Base-by-base conservation (phyloP, 192 early-diverging fungal genomes). In the Linderina pennispora region DNA sequence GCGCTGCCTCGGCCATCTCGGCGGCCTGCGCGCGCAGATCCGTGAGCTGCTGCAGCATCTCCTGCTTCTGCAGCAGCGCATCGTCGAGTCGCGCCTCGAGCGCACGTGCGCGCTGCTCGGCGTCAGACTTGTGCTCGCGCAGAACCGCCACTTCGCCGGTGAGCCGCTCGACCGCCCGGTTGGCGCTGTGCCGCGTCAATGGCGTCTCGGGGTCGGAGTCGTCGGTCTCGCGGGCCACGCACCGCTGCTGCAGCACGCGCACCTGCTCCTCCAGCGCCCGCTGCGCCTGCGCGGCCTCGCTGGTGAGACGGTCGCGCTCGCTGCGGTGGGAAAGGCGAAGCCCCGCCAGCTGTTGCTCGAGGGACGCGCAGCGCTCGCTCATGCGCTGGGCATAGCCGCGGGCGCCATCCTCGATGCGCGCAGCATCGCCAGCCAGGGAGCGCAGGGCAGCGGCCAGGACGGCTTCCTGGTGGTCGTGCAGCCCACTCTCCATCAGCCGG, bases 141-240 rank as follows among this genome's bases (percentile, higher is more conserved):
- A 58, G 40, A 28, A 63, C 67, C 4, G 53, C 48, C 40, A 71
- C 48, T 52, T 71, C 67, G 22, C 67, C 67, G 10, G 50, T 50
- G 36, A 71, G 33, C n/a, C 67, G 67, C 44, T 71, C 67, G 10
- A 54, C 47, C 4, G 56, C 51, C 26, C 62, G 41, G 14, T 47
- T 43, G 14, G 67, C 58, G 24, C 67, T 71, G 40, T 63, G 67
- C 8, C 45, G 59, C n/a, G 66, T 48, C 18, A 63, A 36, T 33
- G 53, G 54, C n/a, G 60, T 54, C 33, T 70, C 66, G 11, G 40
- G 21, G 21, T 38, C 49, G 2, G 33, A 16, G 7, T 23, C 34
- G 2, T 65, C 55, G 11, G 49, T 20, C 32, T 36, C 44, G 6
- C 50, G 43, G 2, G 62, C 43, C 3, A 51, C 32, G 20, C 45